phyloP scores from a whole-genome alignment of 2,329 filamentous ascomycete species.

The Hypoxylon sp. region DNA sequence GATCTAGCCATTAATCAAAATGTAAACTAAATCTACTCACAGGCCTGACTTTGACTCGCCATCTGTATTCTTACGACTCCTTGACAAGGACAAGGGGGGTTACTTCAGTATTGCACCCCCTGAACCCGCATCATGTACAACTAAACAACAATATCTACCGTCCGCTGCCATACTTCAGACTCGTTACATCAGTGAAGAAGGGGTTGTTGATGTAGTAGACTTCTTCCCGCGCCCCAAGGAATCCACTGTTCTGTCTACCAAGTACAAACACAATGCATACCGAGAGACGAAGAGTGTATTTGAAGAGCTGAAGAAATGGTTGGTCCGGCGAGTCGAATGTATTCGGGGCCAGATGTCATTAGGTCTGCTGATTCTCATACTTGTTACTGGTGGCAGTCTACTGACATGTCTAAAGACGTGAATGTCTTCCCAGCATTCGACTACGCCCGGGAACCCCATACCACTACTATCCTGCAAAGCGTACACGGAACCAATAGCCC shows the following conservation, averaged over 20 bases:
- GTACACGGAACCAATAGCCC: constrained; percentile 56
- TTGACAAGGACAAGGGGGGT: constrained; percentile 81
- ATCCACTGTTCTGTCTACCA: constrained; percentile 64
- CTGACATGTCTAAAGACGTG: constrained; percentile 60
- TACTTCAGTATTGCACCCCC: constrained; percentile 77
- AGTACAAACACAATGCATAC: constrained; percentile 64
- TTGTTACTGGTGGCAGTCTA: constrained; percentile 15
- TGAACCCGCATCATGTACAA: constrained; percentile 67
- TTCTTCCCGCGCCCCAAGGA: constrained; percentile 80
- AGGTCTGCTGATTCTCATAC: constrained; percentile 54
- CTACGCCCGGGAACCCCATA: constrained; percentile 75
- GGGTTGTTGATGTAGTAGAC: constrained; percentile 79
- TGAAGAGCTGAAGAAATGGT: constrained; percentile 76
- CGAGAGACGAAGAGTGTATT: constrained; percentile 67
- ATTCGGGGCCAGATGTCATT: constrained; percentile 75
- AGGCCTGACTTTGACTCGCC: constrained; percentile 86
- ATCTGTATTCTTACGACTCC: constrained; percentile 78
- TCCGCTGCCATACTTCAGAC: constrained; percentile 82
- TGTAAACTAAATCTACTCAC: constrained; percentile 26
- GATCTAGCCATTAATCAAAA: neutral
- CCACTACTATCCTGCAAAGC: constrained; percentile 66
- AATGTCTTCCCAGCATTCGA: constrained; percentile 81
- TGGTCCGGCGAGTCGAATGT: constrained; percentile 79
- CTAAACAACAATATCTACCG: constrained; percentile 82
- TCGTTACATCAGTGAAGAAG: constrained; percentile 81